Percentiles rank a stretch among this genome's conserved stretches.
phyloP scores from a whole-genome alignment of 1,139 yeast species.

The Kurtzmaniella quercitrusa region DNA sequence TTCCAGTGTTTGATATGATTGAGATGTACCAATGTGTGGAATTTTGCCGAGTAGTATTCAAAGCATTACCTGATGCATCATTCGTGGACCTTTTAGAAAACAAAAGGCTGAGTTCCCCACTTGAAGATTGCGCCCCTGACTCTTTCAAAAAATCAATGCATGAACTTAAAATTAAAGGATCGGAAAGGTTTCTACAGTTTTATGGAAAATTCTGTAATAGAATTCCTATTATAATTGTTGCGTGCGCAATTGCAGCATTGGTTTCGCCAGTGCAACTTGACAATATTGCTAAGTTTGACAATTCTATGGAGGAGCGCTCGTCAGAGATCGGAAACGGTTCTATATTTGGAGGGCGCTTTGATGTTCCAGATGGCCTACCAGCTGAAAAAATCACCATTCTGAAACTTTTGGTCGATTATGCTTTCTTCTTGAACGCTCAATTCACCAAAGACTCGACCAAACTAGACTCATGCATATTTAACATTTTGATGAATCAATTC shows the following conservation, averaged over 20 bases:
- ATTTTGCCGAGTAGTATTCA: conserved; percentile 20
- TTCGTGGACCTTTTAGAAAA: conserved; percentile 19
- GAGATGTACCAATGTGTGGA: conserved; percentile 29
- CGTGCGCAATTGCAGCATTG: conserved; percentile 33
- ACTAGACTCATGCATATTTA: conserved; percentile 18
- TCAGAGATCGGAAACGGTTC: conserved; percentile 7
- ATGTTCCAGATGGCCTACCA: conserved; percentile 13
- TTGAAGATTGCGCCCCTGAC: background rate
- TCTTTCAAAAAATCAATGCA: background rate
- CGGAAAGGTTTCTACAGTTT: conserved; percentile 12
- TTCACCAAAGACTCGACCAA: conserved; percentile 20
- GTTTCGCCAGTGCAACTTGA: conserved; percentile 32
- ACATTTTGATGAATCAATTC: conserved; percentile 32
- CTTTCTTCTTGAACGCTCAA: conserved; percentile 17
- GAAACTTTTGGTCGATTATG: conserved; percentile 19
- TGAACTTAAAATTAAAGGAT: background rate
- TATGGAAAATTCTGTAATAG: conserved; percentile 20
- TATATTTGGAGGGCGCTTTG: conserved; percentile 3
- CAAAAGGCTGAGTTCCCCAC: background rate
- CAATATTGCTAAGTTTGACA: conserved; percentile 25
- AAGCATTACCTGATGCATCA: conserved; percentile 17
- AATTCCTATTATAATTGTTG: conserved; percentile 25
- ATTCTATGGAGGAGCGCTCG: conserved; percentile 27
- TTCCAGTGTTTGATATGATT: conserved; percentile 30
- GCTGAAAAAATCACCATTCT: conserved; percentile 22